Base-by-base conservation (phyloP, 495 filamentous ascomycete species). In the Penicillium atrosanguineum region DNA sequence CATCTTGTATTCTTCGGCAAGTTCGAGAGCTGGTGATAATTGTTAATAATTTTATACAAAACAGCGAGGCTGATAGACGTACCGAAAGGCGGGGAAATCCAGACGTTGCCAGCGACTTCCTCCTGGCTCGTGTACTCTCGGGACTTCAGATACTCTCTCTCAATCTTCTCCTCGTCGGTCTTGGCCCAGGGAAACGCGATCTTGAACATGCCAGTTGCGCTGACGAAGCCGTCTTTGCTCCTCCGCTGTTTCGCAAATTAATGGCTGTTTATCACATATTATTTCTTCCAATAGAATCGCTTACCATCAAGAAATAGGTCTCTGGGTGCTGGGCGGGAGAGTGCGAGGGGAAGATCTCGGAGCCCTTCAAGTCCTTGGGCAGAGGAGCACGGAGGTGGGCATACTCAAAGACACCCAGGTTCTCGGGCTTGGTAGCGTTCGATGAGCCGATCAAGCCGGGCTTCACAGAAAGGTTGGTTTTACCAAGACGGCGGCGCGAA, bases 161-260 rank as follows among this genome's bases (percentile, higher is more conserved):
- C 94, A 7, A 74, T 75, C 55, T 87, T 84, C 70, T 98, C 94
- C 65, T 98, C 95, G 7, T 84, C 82, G 28, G 81, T 72, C 52
- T 87, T 86, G 14, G 94, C 91, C 79, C 91, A 97, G 4, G 94
- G 94, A 69, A 97, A 98, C 6, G 93, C 90, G 50, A 95, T 95
- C 74, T 97, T 98, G 80, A 97, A 98, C 95, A 98, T 97, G 66
- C 95, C 94, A 47, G 94, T 97, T 6, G 94, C 91, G 61, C 91
- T 96, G 37, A 98, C 84, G 65, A 79, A 97, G 37, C 95, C 95
- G 74, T 98, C 94, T 66, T 85, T 86, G 75, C 91, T 96, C 53
- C 94, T 89, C 68, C 95, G 85, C 84, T 87, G 62, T 63, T 54
- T 52, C 14, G 19, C 34, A 21, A 51, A n/a, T 64, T 48, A 57